These are phyloP conservation scores for Andrographis paniculata DNA, from an alignment of 305 asterid genomes.

Conservation along the genomic window DNA sequence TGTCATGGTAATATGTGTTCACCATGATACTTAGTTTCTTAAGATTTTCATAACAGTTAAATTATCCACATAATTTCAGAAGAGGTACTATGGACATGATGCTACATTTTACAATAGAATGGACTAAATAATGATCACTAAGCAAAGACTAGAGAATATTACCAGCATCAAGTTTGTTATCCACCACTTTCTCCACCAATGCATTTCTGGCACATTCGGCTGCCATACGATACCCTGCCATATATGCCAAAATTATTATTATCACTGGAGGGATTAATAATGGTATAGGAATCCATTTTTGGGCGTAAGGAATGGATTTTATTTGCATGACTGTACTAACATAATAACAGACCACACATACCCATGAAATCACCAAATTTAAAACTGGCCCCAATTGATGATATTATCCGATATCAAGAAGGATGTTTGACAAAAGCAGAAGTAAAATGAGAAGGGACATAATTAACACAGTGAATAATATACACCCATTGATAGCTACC, in stretches of 20 bases:
- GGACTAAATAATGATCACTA: neutral
- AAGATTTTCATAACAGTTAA: neutral
- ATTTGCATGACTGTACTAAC: neutral
- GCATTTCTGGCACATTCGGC: slow-evolving; percentile 69
- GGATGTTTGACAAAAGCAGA: neutral
- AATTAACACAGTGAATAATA: neutral
- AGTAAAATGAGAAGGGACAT: neutral
- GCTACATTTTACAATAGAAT: neutral
- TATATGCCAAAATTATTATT: neutral
- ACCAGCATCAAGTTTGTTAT: slow-evolving; percentile 67
- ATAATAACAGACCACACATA: neutral
- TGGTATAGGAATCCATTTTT: neutral
- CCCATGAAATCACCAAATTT: neutral
- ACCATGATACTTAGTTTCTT: neutral
- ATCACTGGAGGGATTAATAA: neutral
- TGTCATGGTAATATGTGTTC: neutral
- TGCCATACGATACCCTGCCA: slow-evolving; percentile 70
- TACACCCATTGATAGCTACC: neutral
- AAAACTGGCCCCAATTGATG: neutral
- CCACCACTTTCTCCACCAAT: slow-evolving; percentile 54
- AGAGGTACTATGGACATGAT: neutral
- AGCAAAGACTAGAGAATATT: neutral
- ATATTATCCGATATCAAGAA: neutral
- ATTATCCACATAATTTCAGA: neutral
- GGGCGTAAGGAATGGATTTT: neutral